Conservation (phyloP, 1,284 basidiomycete species). For the Pseudozyma hubeiensis region DNA sequence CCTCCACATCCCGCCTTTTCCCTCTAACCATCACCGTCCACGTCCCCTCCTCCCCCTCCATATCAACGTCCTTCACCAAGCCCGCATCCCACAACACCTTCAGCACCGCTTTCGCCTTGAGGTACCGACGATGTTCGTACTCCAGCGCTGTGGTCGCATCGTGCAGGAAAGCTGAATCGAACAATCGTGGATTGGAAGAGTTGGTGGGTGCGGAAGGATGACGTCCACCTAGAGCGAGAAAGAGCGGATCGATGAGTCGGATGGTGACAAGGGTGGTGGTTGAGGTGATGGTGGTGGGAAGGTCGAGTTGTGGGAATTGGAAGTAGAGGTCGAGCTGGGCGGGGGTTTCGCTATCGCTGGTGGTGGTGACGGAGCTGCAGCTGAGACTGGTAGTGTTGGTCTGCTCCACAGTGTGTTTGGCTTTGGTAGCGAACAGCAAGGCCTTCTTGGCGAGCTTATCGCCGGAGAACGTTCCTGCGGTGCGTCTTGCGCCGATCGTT, state of each 20-base stretch:
- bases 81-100: conserved; percentile 18
- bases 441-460: conserved; percentile 15
- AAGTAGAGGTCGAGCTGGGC: conserved; percentile 23
- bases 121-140: conserved; percentile 33
- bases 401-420: background rate
- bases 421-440: conserved; percentile 2
- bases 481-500: conserved; percentile 7
- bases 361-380: background rate
- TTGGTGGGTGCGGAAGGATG: conserved; percentile 2
- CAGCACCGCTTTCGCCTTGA: conserved; percentile 28
- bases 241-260: conserved; percentile 32
- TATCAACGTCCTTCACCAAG: conserved; percentile 10
- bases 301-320: conserved; percentile 12
- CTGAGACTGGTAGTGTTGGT: too few species aligned
- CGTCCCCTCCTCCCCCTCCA: background rate
- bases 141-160: conserved; percentile 22
- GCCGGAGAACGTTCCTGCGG: conserved; percentile 10
- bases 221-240: conserved; percentile 21
- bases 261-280: conserved; percentile 8
- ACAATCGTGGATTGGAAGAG: conserved; percentile 10
- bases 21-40: conserved; percentile 14
- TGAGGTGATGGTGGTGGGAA: background rate
- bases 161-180: conserved; percentile 25
- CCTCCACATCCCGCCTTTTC: background rate
- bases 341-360: background rate